Evolutionary conservation across 805 yeast species (phyloP).

Genomic region (Sugiyamaella valdiviana): DNA sequence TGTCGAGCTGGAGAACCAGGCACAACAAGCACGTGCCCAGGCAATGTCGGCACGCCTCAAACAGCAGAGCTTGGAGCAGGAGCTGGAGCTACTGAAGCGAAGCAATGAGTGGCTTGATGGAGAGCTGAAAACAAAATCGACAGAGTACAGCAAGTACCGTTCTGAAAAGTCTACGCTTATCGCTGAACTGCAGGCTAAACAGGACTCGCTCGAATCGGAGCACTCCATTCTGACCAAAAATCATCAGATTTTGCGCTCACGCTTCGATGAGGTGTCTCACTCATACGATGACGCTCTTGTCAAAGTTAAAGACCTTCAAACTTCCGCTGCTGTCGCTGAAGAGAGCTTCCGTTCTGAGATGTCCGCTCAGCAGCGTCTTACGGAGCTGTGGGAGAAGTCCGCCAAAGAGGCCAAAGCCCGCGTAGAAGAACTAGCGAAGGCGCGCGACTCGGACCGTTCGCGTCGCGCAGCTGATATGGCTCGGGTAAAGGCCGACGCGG

Average conservation of each 20-base stretch:
- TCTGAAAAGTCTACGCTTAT: constrained; percentile 31
- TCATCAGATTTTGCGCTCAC: constrained; percentile 31
- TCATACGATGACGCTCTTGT: constrained; percentile 40
- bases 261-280: constrained; percentile 35
- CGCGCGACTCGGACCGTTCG: constrained; percentile 35
- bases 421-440: constrained; percentile 47
- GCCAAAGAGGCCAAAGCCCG: constrained; percentile 48
- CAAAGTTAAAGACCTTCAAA: constrained; percentile 44
- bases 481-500: constrained; percentile 35
- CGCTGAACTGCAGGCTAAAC: constrained; percentile 31
- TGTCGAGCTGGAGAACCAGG: constrained; percentile 35
- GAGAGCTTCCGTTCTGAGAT: constrained; percentile 52
- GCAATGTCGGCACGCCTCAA: constrained; percentile 31
- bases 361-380: constrained; percentile 53
- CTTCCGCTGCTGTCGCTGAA: constrained; percentile 38
- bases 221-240: constrained; percentile 25
- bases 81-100: constrained; percentile 36
- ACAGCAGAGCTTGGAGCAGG: constrained; percentile 37
- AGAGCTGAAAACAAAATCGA: constrained; percentile 32
- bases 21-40: constrained; percentile 32
- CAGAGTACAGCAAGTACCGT: constrained; percentile 30
- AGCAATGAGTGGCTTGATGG: constrained; percentile 40
- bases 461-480: constrained; percentile 19
- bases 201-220: constrained; percentile 35
- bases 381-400: constrained; percentile 49